phyloP scores from a whole-genome alignment of 1,139 yeast species.

The Suhomyces bribrorum region DNA sequence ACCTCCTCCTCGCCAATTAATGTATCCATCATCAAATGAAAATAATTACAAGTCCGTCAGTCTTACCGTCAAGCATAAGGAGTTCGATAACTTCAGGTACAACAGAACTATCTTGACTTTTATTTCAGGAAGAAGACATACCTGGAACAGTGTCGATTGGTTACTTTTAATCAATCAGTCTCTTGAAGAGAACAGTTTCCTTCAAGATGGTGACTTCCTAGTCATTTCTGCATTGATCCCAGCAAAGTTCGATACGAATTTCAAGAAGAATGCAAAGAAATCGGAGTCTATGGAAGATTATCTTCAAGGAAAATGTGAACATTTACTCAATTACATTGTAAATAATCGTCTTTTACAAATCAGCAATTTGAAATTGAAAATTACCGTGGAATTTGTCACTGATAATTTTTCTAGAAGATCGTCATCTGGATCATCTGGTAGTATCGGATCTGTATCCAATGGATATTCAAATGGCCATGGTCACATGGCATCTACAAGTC shows the following conservation, averaged over 20 bases:
- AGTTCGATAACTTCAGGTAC: conserved; percentile 23
- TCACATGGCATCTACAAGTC: neutral
- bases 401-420: conserved; percentile 13
- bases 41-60: conserved; percentile 44
- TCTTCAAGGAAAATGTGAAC: conserved; percentile 41
- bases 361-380: conserved; percentile 38
- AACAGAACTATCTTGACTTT: conserved; percentile 40
- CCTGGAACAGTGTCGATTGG: conserved; percentile 51
- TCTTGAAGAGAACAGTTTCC: conserved; percentile 18
- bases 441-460: no score
- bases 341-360: conserved; percentile 23
- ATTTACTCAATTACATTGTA: conserved; percentile 42
- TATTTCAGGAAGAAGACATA: conserved; percentile 44
- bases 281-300: conserved; percentile 23
- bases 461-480: neutral
- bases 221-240: conserved; percentile 45
- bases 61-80: conserved; percentile 40
- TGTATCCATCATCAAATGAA: conserved; percentile 40
- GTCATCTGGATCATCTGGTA: neutral
- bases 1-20: conserved; percentile 9
- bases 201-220: conserved; percentile 41
- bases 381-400: conserved; percentile 57
- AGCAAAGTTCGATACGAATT: conserved; percentile 23
- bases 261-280: conserved; percentile 9
- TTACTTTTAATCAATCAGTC: conserved; percentile 22